phyloP scores from a whole-genome alignment of 2,329 filamentous ascomycete genomes.

The Magnaporthiopsis incrustans region DNA sequence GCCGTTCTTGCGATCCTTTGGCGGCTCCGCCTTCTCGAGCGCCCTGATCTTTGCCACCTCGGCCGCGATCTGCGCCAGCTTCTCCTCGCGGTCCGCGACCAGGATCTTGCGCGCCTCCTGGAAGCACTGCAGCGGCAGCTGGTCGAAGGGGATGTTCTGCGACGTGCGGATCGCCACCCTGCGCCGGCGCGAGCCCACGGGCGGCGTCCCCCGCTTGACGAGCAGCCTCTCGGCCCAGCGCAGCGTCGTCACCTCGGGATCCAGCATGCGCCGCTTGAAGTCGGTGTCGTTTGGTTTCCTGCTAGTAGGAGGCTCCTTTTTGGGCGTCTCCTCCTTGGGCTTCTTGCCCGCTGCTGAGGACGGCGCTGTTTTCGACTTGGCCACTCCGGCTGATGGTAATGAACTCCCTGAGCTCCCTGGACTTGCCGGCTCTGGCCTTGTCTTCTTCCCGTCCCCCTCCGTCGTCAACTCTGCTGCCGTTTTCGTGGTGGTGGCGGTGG shows the following conservation, averaged over 20 bases:
- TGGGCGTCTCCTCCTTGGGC: neutral
- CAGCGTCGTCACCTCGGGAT: slow-evolving; percentile 62
- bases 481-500: slow-evolving; percentile 12
- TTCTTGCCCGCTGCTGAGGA: neutral
- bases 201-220: slow-evolving; percentile 58
- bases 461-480: slow-evolving; percentile 9
- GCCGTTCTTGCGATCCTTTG: slow-evolving; percentile 42
- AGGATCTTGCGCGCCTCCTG: slow-evolving; percentile 88
- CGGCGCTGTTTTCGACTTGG: too few relatives aligned
- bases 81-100: slow-evolving; percentile 70
- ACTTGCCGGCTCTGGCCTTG: too few relatives aligned
- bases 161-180: slow-evolving; percentile 61
- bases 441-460: neutral
- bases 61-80: slow-evolving; percentile 62
- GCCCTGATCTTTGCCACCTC: slow-evolving; percentile 62
- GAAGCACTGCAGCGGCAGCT: slow-evolving; percentile 94
- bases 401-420: too few relatives aligned
- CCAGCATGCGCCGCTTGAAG: slow-evolving; percentile 37
- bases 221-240: slow-evolving; percentile 59
- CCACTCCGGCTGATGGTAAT: too few relatives aligned
- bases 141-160: slow-evolving; percentile 74
- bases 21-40: slow-evolving; percentile 51
- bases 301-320: neutral
- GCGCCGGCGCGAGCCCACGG: slow-evolving; percentile 77
- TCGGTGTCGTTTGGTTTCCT: slow-evolving; percentile 12